Evolutionary conservation across 1,284 basidiomycete genomes (phyloP).

Genomic region (Naganishia albida): DNA sequence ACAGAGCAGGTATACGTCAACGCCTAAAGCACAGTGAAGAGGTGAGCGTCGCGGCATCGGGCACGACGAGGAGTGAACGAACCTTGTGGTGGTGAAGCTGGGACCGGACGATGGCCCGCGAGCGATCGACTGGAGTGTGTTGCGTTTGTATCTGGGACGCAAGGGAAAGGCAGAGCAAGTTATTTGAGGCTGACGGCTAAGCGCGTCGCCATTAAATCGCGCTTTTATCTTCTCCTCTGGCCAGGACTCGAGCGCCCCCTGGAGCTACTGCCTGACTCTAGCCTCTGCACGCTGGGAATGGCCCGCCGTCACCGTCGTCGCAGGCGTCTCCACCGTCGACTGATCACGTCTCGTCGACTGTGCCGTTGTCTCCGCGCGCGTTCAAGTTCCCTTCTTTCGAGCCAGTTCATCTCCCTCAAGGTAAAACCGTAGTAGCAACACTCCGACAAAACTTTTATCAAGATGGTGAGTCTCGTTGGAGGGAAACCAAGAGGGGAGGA

Average conservation of each 20-base stretch:
- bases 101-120: not conserved
- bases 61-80: conserved; percentile 12
- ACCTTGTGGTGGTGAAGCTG: conserved; percentile 31
- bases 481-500: conserved; percentile 2
- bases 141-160: not conserved
- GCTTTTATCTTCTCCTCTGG: not conserved
- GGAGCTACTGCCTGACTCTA: not conserved
- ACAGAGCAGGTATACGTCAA: conserved; percentile 51
- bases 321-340: conserved; percentile 10
- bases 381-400: conserved; percentile 5
- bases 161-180: not conserved
- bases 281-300: not conserved
- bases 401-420: conserved; percentile 28
- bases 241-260: not conserved
- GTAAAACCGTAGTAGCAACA: conserved; percentile 17
- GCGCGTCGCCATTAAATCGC: not conserved
- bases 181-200: not conserved
- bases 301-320: conserved; percentile 5
- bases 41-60: conserved; percentile 8
- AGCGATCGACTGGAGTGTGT: not conserved
- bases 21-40: conserved; percentile 31
- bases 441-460: conserved; percentile 27
- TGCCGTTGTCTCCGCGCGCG: not conserved
- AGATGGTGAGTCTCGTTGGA: conserved; percentile 18
- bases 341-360: not conserved